Evolutionary conservation across 2,329 filamentous ascomycete genomes (phyloP).

Genomic region (Scopulariopsis brevicaulis): DNA sequence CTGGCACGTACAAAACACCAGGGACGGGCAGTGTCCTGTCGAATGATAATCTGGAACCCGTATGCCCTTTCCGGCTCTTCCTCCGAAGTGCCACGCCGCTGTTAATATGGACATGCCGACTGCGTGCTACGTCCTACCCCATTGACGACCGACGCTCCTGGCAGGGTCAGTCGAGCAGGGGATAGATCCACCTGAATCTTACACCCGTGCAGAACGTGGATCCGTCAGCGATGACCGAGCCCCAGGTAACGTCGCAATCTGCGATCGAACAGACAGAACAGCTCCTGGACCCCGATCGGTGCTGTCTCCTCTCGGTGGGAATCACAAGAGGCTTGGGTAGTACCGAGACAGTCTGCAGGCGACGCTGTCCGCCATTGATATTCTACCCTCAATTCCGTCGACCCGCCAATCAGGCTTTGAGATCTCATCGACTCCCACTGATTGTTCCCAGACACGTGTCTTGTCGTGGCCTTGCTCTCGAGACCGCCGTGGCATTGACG

Average conservation of each 20-base stretch:
- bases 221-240: not conserved
- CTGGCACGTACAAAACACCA: too few species aligned
- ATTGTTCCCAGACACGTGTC: not conserved
- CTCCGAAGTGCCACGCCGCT: not conserved
- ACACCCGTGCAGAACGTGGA: not conserved
- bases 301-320: not conserved
- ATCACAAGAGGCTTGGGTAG: not conserved
- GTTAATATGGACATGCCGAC: not conserved
- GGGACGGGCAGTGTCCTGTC: not conserved
- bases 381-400: not conserved
- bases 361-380: not conserved
- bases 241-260: not conserved
- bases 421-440: not conserved
- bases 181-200: not conserved
- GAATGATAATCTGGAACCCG: not conserved
- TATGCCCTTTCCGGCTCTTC: not conserved
- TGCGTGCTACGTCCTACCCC: not conserved
- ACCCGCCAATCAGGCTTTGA: not conserved
- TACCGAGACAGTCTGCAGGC: not conserved
- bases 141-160: not conserved
- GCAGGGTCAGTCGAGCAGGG: not conserved
- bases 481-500: not conserved
- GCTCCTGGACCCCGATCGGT: not conserved
- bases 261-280: not conserved
- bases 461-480: not conserved